phyloP scores from a whole-genome alignment of 306 rosid genomes.

The Boehmeria nivea region DNA sequence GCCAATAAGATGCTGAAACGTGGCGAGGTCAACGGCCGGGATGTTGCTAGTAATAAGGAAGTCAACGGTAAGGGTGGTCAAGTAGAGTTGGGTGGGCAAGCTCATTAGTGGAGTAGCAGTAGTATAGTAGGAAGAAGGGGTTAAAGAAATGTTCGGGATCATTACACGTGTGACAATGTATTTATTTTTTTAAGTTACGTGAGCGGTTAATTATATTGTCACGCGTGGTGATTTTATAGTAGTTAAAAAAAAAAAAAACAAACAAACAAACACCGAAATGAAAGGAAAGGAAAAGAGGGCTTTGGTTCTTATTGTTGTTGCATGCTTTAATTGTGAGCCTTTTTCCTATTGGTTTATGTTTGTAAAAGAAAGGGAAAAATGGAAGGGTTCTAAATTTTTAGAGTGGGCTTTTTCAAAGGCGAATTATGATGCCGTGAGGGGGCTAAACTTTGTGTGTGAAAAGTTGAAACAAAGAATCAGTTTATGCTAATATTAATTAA shows the following conservation, averaged over 20 bases:
- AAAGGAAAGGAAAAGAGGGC: not conserved
- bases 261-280: not conserved
- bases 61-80: conserved; percentile 2
- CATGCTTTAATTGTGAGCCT: too few relatives aligned
- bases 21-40: not conserved
- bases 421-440: not conserved
- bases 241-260: not conserved
- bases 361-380: too few relatives aligned
- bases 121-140: not conserved
- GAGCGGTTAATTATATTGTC: too few relatives aligned
- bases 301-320: too few relatives aligned
- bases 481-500: too few relatives aligned
- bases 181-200: too few relatives aligned
- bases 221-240: not conserved
- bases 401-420: not conserved
- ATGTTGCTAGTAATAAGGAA: not conserved
- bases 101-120: not conserved
- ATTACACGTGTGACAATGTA: too few relatives aligned
- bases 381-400: not conserved
- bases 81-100: conserved; percentile 15
- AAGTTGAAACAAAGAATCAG: not conserved
- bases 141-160: too few relatives aligned
- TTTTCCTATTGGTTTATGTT: too few relatives aligned
- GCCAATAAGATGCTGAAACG: conserved; percentile 11
- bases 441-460: not conserved